Conservation (phyloP, 768 basidiomycete genomes). For the Suillus plorans region DNA sequence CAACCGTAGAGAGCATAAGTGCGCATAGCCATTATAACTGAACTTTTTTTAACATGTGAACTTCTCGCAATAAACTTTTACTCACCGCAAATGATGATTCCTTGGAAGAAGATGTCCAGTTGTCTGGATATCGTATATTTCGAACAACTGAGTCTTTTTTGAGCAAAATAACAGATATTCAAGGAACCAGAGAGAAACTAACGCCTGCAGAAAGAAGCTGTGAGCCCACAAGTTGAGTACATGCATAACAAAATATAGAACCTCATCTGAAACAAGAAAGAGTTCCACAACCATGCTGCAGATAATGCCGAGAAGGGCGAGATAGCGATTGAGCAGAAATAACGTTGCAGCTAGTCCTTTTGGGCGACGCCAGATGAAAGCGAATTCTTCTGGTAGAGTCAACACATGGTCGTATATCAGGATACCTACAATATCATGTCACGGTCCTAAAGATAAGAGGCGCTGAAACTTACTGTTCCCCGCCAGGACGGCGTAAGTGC, state of each 20-base stretch:
- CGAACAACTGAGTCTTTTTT: not conserved
- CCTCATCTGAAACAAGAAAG: not conserved
- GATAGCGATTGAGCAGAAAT: not conserved
- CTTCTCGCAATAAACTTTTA: not conserved
- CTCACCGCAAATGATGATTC: not conserved
- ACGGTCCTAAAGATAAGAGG: not conserved
- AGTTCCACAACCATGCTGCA: not conserved
- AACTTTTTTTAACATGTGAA: not conserved
- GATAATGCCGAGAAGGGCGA: not conserved
- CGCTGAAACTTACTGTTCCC: not conserved
- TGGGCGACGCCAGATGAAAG: not conserved
- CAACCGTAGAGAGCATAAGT: slow-evolving; percentile 52
- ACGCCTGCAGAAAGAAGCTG: slow-evolving; percentile 1
- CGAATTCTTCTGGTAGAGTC: not conserved
- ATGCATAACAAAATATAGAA: not conserved
- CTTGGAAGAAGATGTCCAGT: not conserved
- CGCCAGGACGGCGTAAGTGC: not conserved
- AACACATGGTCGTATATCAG: not conserved
- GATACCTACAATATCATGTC: not conserved
- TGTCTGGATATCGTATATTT: not conserved
- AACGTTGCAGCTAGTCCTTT: not conserved
- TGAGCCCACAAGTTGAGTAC: not conserved
- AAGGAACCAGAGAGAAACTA: not conserved
- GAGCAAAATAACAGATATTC: not conserved
- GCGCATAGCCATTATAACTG: slow-evolving; percentile 48